A percentile compares a stretch with the other conserved stretches of the same genome.
Conservation (phyloP, 108 stramenopile genomes). For the Skeletonema marinoi region DNA sequence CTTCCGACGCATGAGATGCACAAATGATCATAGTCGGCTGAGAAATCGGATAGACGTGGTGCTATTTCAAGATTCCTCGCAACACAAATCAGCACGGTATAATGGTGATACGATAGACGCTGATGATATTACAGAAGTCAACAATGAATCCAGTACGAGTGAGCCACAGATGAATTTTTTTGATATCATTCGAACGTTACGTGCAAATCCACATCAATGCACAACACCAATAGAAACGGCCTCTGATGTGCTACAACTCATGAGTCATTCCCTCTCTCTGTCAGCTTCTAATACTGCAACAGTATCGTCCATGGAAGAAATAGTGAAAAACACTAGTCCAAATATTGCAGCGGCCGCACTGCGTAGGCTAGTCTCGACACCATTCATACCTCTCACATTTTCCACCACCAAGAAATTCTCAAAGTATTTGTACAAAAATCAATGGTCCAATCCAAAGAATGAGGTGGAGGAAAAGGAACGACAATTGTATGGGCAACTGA, state of each 20-base stretch:
- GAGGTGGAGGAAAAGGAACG: neutral
- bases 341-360: constrained; percentile 42
- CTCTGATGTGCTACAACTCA: constrained; percentile 14
- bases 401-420: constrained; percentile 5
- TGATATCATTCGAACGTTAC: constrained; percentile 19
- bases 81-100: neutral
- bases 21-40: neutral
- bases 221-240: constrained; percentile 8
- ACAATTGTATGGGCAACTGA: neutral
- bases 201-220: constrained; percentile 7
- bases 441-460: neutral
- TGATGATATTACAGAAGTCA: neutral
- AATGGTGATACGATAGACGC: neutral
- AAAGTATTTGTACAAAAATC: constrained; percentile 4
- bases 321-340: constrained; percentile 17
- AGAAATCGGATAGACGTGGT: neutral
- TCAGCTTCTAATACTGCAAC: neutral
- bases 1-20: neutral
- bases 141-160: neutral
- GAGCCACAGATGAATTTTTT: constrained; percentile 1
- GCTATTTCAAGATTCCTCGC: neutral
- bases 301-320: neutral
- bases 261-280: constrained; percentile 1
- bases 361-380: constrained; percentile 29
- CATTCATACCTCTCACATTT: constrained; percentile 19